Evolutionary conservation across 2,329 filamentous ascomycete species (phyloP), one percentile per base, ranked within the genome.

Genomic region (Curvularia sp.): DNA sequence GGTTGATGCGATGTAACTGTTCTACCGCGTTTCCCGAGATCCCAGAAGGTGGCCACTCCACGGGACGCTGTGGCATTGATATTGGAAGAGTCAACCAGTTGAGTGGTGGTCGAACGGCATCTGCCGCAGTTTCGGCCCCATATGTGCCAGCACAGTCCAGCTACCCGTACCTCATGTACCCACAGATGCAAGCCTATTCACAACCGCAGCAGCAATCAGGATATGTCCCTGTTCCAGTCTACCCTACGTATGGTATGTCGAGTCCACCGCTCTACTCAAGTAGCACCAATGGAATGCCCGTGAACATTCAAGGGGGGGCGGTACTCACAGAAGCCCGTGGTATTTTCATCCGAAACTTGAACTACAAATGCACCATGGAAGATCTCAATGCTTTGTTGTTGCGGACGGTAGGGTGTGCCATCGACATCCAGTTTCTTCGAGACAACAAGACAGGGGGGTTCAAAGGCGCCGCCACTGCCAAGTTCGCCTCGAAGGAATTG

Each of bases 251-350:
- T 44, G 41, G 61, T 13, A 39, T 65, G n/a, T 62, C 63, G 22
- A 44, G 26, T 47, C 49, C 63, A 10, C 66, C 69, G 24, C 61
- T 69, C 2, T 77, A 76, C 59, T 72, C 70, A 28, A 62, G 68
- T 26, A 77, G 63, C 56, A 64, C 66, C 15, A 69, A 62, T 28
- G 75, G 75, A 2, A 68, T 78, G 44, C 72, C 74, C 10, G 74
- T 78, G 28, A 78, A 78, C 46, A 59, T 75, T n/a, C 64, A 63
- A n/a, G 61, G 69, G n/a, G 75, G 76, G 8, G 73, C 70, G 15
- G 63, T 75, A 20, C 59, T 74, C 28, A 78, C 75, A 7, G 76
- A 78, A 58, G 67, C 72, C 24, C 74, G 75, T 7, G 75, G 75
- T 7, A 72, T 78, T 30, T 77, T 77, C 61, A 72, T 78, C 33